Evolutionary conservation across 371 early-diverging fungal species (phyloP).

Genomic region (Mucor indicus): DNA sequence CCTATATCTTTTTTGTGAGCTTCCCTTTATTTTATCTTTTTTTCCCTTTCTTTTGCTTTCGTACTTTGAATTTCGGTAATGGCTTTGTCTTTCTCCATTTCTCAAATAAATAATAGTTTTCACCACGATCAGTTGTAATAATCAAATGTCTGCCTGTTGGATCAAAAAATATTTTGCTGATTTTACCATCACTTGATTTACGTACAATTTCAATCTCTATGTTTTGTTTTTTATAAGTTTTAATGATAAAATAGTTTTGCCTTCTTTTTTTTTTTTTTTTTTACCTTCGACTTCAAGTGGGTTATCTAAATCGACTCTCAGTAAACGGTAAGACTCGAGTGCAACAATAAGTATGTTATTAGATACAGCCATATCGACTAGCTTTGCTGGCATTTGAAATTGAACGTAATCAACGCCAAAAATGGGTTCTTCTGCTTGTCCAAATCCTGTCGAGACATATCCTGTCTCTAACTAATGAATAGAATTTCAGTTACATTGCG

Average conservation of each 20-base stretch:
- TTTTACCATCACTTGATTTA: constrained; percentile 58
- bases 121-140: constrained; percentile 81
- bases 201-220: constrained; percentile 77
- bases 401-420: constrained; percentile 82
- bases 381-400: constrained; percentile 69
- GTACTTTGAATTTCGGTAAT: constrained; percentile 69
- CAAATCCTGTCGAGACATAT: constrained; percentile 46
- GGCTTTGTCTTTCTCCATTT: constrained; percentile 75
- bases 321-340: constrained; percentile 59
- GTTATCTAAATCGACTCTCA: constrained; percentile 72
- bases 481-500: not conserved
- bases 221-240: not conserved
- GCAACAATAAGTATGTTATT: constrained; percentile 78
- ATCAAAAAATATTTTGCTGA: constrained; percentile 76
- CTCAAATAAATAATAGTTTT: constrained; percentile 81
- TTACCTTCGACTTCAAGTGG: constrained; percentile 32
- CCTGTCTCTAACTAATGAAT: constrained; percentile 49
- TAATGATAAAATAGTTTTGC: not conserved
- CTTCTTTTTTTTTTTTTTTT: constrained; percentile 24
- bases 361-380: constrained; percentile 71
- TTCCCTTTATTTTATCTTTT: not conserved
- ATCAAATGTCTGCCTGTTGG: constrained; percentile 86
- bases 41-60: not conserved
- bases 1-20: too few species aligned
- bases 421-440: constrained; percentile 51